Conservation (phyloP, 2,329 filamentous ascomycete genomes). For the Pseudogymnoascus sp. region DNA sequence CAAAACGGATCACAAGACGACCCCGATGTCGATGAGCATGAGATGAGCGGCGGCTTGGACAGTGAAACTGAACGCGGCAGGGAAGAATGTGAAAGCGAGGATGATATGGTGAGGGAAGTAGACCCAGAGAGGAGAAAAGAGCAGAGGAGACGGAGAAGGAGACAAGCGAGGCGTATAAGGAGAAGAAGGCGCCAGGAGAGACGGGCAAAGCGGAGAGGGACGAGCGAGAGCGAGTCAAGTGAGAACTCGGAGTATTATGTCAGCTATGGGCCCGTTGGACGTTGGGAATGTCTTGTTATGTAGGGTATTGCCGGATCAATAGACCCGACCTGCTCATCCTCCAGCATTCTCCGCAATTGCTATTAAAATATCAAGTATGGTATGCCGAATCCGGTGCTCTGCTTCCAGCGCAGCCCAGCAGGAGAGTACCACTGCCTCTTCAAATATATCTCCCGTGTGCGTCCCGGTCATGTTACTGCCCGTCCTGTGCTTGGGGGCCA, state of each 20-base stretch:
- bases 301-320: no score
- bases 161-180: not conserved
- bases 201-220: not conserved
- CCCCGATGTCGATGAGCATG: not conserved
- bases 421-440: not conserved
- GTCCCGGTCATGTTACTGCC: not conserved
- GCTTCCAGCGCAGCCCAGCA: constrained; percentile 6
- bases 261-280: not conserved
- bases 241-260: not conserved
- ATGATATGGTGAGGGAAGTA: not conserved
- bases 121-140: not conserved
- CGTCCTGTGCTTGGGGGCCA: not conserved
- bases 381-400: not conserved
- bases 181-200: not conserved
- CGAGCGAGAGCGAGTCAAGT: not conserved
- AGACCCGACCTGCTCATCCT: no score
- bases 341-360: not conserved
- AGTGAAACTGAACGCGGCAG: not conserved
- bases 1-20: not conserved
- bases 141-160: not conserved
- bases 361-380: not conserved
- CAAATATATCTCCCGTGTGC: not conserved
- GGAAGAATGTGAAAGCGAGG: not conserved
- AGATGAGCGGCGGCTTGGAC: not conserved
- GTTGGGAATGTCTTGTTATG: not conserved